Percentiles rank a stretch among this genome's conserved stretches.
Conservation (phyloP, 2,329 filamentous ascomycete species). For the Stemphylium beticola region DNA sequence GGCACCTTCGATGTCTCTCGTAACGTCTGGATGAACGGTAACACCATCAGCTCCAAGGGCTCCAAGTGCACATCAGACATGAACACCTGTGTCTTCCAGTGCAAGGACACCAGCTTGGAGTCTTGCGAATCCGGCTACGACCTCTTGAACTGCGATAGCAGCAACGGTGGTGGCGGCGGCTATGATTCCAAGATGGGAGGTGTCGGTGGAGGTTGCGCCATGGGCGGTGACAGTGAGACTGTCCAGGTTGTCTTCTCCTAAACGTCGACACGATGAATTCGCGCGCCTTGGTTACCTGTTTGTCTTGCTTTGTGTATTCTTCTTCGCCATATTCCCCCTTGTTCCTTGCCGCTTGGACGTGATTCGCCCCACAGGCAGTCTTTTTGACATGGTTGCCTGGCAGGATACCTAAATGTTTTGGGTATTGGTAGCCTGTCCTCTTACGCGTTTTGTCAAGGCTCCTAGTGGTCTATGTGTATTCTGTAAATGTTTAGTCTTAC, state of each 20-base stretch:
- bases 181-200: constrained; percentile 37
- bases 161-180: constrained; percentile 36
- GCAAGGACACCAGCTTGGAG: constrained; percentile 35
- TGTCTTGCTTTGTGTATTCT: constrained; percentile 21
- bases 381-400: constrained; percentile 7
- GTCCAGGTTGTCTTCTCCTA: constrained; percentile 37
- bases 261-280: constrained; percentile 5
- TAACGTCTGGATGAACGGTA: constrained; percentile 54
- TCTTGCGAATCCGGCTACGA: constrained; percentile 50
- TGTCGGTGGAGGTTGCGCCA: constrained; percentile 42
- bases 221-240: constrained; percentile 33
- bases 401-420: constrained; percentile 27
- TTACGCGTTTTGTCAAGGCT: constrained; percentile 20
- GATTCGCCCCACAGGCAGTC: constrained; percentile 18
- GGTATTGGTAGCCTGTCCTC: constrained; percentile 26
- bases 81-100: constrained; percentile 53
- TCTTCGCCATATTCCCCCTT: constrained; percentile 29
- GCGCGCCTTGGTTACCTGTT: constrained; percentile 21
- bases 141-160: constrained; percentile 46
- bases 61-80: constrained; percentile 53
- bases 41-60: constrained; percentile 47
- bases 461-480: constrained; percentile 30
- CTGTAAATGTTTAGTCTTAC: constrained; percentile 36
- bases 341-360: constrained; percentile 24
- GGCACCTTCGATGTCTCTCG: constrained; percentile 54